Evolutionary conservation across 768 basidiomycete genomes (phyloP), one percentile per base, ranked within the genome.

Genomic region (Podaxis rugospora): DNA sequence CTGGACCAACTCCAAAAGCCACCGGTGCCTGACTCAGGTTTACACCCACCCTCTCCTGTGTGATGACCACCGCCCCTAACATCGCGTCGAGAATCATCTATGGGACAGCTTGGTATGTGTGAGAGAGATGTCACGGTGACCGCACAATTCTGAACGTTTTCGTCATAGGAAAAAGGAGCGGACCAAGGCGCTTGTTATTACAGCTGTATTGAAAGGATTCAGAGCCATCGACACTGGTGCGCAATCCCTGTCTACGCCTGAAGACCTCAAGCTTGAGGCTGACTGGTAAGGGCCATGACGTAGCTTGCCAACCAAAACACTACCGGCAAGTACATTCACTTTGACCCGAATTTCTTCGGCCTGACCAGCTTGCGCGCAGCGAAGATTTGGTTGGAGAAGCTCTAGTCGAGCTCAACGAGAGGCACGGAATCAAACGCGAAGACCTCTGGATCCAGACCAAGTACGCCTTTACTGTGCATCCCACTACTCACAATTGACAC

Each of bases 301-400:
- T 56, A 39, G 87, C 88, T 25, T 84, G 86, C 63, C 88, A 90
- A 66, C 85, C 82, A 9, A 89, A 90, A 68, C 88, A 90, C 67
- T 89, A 90, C 65, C 80, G 83, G 88, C 84, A 69, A 55, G 72
- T 59, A 51, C 18, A 16, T 44, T 18, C 42, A 16, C 4, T 4
- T 44, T 7, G 16, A 6, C 42, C 42, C 5, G 27, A 7, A 3
- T 50, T 36, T n/a, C 46, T 10, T 21, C 4, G 11, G 49, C 27
- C 35, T 46, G 37, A 50, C 23, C 25, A 46, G 32, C 25, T 40
- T 16, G 47, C 37, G 4, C 52, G 64, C 63, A 90, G 90, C 39
- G 90, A 94, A 69, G 88, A 92, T 58, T 81, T 92, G 1, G 91
- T 94, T 2, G 93, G 93, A 4, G 82, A 84, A 56, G 93, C 90